These are phyloP conservation scores for Talaromyces liani DNA, from an alignment of 495 filamentous ascomycete species.

Conservation along the genomic window DNA sequence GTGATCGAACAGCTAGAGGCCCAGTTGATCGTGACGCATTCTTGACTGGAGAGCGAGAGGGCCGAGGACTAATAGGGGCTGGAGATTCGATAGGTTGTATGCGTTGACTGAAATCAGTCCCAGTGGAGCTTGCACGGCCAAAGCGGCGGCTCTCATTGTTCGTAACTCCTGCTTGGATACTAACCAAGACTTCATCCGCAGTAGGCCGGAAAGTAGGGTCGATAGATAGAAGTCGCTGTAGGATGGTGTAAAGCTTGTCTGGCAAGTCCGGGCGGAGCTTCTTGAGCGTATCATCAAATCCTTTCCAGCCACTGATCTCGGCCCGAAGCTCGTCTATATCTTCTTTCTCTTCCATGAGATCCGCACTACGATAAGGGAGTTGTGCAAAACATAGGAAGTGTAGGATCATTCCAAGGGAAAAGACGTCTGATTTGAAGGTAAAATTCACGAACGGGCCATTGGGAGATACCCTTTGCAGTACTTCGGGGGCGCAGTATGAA, in stretches of 20 bases:
- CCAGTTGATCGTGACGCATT: constrained; percentile 14
- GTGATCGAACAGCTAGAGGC: constrained; percentile 18
- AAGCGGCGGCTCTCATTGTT: constrained; percentile 47
- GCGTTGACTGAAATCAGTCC: constrained; percentile 45
- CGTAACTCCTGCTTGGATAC: constrained; percentile 64
- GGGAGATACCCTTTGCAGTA: constrained; percentile 59
- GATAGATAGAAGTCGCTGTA: constrained; percentile 72
- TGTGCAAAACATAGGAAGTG: constrained; percentile 95
- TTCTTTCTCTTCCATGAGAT: constrained; percentile 79
- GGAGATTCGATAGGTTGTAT: constrained; percentile 51
- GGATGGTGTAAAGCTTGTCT: constrained; percentile 73
- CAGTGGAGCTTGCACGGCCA: constrained; percentile 35
- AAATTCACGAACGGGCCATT: constrained; percentile 81
- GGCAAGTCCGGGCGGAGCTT: constrained; percentile 74
- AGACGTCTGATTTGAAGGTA: constrained; percentile 91
- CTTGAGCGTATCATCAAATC: constrained; percentile 65
- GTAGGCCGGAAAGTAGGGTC: constrained; percentile 71
- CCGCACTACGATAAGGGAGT: constrained; percentile 77
- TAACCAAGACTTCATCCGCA: constrained; percentile 78
- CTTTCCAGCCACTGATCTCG: constrained; percentile 82
- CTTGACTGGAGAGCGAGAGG: constrained; percentile 27
- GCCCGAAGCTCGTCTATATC: constrained; percentile 82
- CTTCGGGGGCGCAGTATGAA: constrained; percentile 95
- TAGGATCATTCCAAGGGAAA: constrained; percentile 94
- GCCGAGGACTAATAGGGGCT: constrained; percentile 16